Percentiles rank a stretch among this genome's conserved stretches.
These are phyloP conservation scores for Aspergillaceae sp. DNA, from an alignment of 2,329 filamentous ascomycete genomes.

Conservation along the genomic window DNA sequence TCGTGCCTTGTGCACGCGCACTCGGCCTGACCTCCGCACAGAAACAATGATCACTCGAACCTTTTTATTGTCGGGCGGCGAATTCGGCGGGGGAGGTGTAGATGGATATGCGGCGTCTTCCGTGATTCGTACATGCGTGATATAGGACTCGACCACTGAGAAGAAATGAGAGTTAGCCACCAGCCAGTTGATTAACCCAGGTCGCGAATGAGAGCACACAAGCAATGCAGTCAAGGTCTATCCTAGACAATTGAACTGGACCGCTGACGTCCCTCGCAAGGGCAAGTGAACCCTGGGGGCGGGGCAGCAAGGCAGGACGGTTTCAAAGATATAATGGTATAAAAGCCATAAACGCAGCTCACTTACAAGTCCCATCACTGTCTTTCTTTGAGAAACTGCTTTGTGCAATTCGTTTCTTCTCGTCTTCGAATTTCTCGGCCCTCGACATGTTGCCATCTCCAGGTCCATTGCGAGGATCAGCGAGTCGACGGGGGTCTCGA, in stretches of 20 bases:
- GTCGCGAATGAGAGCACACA: background rate
- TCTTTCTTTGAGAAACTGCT: slow-evolving; percentile 92
- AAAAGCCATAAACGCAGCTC: slow-evolving; percentile 5
- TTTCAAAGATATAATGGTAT: slow-evolving; percentile 3
- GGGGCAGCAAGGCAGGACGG: slow-evolving; percentile 6
- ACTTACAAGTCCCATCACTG: slow-evolving; percentile 72
- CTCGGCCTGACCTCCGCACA: slow-evolving; percentile 82
- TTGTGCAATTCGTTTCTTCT: slow-evolving; percentile 88
- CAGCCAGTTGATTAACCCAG: background rate
- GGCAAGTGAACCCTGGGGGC: slow-evolving; percentile 1
- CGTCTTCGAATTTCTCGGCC: slow-evolving; percentile 90
- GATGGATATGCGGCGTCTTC: slow-evolving; percentile 82
- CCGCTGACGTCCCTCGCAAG: slow-evolving; percentile 3
- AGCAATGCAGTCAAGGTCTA: background rate
- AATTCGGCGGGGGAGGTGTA: slow-evolving; percentile 70
- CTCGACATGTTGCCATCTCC: slow-evolving; percentile 29
- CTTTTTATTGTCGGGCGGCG: slow-evolving; percentile 70
- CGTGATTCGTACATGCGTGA: slow-evolving; percentile 86
- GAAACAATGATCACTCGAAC: slow-evolving; percentile 85
- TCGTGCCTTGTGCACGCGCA: slow-evolving; percentile 92
- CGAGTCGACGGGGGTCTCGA: slow-evolving; percentile 24
- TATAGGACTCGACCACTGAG: slow-evolving; percentile 81
- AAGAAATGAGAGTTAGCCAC: slow-evolving; percentile 12
- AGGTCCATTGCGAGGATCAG: slow-evolving; percentile 26
- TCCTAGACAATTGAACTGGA: background rate